A percentile compares a stretch with the other conserved stretches of the same genome.
phyloP scores from a whole-genome alignment of 345 rosid species.

The Cardamine resedifolia region DNA sequence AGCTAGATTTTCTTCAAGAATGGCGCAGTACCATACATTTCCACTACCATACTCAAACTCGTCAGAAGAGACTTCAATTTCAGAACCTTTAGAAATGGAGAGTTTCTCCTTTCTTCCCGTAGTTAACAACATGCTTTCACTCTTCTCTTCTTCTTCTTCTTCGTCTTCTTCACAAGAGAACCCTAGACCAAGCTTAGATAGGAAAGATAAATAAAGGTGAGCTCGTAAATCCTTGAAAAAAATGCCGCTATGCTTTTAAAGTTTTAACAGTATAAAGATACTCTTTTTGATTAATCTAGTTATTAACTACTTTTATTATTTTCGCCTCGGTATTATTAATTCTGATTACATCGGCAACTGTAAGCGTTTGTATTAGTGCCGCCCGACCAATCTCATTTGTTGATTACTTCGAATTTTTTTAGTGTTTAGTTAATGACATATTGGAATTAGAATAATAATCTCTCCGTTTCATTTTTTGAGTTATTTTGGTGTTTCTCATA shows the following conservation, averaged over 20 bases:
- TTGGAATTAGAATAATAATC: neutral
- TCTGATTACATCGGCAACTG: neutral
- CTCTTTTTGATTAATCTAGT: neutral
- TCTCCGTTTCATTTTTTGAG: too few species aligned
- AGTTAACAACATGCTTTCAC: constrained; percentile 8
- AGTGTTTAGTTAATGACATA: too few species aligned
- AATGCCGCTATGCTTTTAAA: constrained; percentile 13
- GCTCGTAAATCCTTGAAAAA: neutral
- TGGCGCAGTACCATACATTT: constrained; percentile 4
- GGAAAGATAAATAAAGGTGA: neutral
- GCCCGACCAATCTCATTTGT: neutral
- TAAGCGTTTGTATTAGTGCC: neutral
- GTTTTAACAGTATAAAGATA: neutral
- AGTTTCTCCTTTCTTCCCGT: constrained; percentile 28
- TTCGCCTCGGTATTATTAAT: too few species aligned
- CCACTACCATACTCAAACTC: neutral
- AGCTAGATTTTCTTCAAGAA: constrained; percentile 21
- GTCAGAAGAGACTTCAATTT: constrained; percentile 9
- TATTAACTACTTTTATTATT: neutral
- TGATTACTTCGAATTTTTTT: neutral
- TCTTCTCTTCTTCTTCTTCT: neutral
- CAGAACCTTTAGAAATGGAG: constrained; percentile 13
- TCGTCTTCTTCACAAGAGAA: neutral
- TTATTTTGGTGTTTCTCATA: too few species aligned
- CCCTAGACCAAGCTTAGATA: neutral